Conservation (phyloP, 805 yeast genomes). For the Myxozyma monticola region DNA sequence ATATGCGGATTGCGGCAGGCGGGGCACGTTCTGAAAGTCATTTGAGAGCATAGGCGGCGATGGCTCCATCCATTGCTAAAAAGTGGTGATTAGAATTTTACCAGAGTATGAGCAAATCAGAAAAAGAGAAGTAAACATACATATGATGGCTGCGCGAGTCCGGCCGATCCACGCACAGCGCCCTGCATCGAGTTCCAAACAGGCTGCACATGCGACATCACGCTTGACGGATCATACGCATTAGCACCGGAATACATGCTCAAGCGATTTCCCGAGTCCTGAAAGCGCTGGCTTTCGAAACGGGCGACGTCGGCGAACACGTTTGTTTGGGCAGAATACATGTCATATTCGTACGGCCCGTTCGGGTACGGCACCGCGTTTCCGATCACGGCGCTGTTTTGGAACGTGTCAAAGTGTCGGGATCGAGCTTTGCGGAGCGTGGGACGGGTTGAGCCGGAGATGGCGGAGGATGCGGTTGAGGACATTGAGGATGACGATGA, state of each 20-base stretch:
- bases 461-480: neutral
- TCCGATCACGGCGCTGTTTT: slow-evolving; percentile 8
- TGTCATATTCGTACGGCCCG: slow-evolving; percentile 9
- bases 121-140: neutral
- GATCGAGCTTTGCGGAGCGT: slow-evolving; percentile 24
- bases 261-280: slow-evolving; percentile 4
- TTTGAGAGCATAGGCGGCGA: slow-evolving; percentile 13
- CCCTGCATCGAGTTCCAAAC: slow-evolving; percentile 11
- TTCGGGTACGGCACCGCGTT: neutral
- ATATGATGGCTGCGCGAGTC: no score
- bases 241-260: slow-evolving; percentile 11
- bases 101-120: no score
- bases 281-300: slow-evolving; percentile 10
- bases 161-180: slow-evolving; percentile 1
- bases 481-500: slow-evolving; percentile 5
- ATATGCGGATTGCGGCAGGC: slow-evolving; percentile 2
- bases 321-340: slow-evolving; percentile 5
- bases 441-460: neutral
- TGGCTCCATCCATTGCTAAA: slow-evolving; percentile 17
- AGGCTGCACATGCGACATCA: slow-evolving; percentile 5
- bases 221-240: slow-evolving; percentile 3
- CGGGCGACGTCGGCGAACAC: slow-evolving; percentile 6
- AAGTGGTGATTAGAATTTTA: neutral
- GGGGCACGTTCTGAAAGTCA: slow-evolving; percentile 8
- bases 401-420: slow-evolving; percentile 29